Percentiles rank a stretch among this genome's conserved stretches.
These are phyloP conservation scores for Cryphonectria naterciae DNA, from an alignment of 2,329 filamentous ascomycete genomes.

Conservation along the genomic window DNA sequence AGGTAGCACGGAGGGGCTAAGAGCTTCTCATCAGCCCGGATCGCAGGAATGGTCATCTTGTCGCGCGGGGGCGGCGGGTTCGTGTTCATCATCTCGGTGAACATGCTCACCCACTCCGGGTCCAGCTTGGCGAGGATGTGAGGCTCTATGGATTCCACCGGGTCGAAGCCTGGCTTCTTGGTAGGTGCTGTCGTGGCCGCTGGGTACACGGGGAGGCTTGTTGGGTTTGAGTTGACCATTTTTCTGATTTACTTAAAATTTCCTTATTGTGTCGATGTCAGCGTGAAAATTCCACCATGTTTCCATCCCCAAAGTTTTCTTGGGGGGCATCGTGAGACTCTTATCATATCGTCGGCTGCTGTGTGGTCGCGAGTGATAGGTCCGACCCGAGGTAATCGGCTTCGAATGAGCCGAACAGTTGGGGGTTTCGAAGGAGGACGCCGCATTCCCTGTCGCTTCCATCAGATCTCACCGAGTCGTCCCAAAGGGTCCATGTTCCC, in stretches of 20 bases:
- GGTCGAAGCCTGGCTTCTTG: conserved; percentile 17
- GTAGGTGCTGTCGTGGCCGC: conserved; percentile 37
- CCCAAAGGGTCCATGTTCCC: background rate
- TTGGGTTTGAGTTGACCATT: background rate
- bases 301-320: background rate
- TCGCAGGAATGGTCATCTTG: conserved; percentile 36
- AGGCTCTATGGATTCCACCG: conserved; percentile 35
- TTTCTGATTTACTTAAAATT: background rate
- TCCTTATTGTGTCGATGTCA: background rate
- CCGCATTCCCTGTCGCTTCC: background rate
- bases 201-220: conserved; percentile 27
- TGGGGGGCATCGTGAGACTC: background rate
- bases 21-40: conserved; percentile 37
- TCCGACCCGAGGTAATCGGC: conserved; percentile 11
- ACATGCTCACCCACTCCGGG: conserved; percentile 37
- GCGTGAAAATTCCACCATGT: background rate
- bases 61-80: conserved; percentile 29
- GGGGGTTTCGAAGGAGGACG: no score
- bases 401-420: background rate
- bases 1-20: conserved; percentile 35
- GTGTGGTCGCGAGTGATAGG: background rate
- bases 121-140: conserved; percentile 37
- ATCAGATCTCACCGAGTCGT: background rate
- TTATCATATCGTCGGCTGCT: background rate
- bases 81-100: conserved; percentile 33